phyloP scores from a whole-genome alignment of 1,139 yeast species.

The Scheffersomyces cryptocercus region DNA sequence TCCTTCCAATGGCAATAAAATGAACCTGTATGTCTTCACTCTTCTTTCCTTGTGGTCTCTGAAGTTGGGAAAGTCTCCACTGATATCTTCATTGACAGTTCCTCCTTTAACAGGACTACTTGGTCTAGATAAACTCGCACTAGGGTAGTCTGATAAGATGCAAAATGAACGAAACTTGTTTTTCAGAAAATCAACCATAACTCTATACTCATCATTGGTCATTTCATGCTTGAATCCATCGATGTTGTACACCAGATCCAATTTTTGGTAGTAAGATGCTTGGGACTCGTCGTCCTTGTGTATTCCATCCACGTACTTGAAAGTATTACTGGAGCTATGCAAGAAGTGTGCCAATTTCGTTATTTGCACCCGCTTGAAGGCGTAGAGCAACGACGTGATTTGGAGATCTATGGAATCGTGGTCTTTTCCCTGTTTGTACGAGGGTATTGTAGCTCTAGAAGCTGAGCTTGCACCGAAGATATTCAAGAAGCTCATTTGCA shows the following conservation, averaged over 20 bases:
- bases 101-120: conserved; percentile 18
- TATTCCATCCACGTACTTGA: conserved; percentile 18
- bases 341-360: conserved; percentile 44
- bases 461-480: background rate
- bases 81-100: conserved; percentile 7
- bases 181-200: conserved; percentile 62
- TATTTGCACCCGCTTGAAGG: conserved; percentile 55
- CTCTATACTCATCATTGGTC: conserved; percentile 56
- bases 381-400: conserved; percentile 55
- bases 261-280: conserved; percentile 22
- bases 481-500: conserved; percentile 12
- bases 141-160: conserved; percentile 51
- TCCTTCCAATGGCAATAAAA: conserved; percentile 42
- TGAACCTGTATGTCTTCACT: conserved; percentile 38
- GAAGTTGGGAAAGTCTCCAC: conserved; percentile 26
- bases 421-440: conserved; percentile 44
- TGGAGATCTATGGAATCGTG: conserved; percentile 63
- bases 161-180: conserved; percentile 65
- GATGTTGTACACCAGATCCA: conserved; percentile 57
- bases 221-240: conserved; percentile 42
- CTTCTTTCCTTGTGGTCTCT: conserved; percentile 26
- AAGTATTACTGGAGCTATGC: conserved; percentile 16
- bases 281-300: conserved; percentile 3
- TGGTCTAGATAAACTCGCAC: conserved; percentile 18
- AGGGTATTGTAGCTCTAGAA: conserved; percentile 35